Evolutionary conservation across 2,329 filamentous ascomycete species (phyloP), one percentile per base, ranked within the genome.

Genomic region (Reticulascus tulasneorum): DNA sequence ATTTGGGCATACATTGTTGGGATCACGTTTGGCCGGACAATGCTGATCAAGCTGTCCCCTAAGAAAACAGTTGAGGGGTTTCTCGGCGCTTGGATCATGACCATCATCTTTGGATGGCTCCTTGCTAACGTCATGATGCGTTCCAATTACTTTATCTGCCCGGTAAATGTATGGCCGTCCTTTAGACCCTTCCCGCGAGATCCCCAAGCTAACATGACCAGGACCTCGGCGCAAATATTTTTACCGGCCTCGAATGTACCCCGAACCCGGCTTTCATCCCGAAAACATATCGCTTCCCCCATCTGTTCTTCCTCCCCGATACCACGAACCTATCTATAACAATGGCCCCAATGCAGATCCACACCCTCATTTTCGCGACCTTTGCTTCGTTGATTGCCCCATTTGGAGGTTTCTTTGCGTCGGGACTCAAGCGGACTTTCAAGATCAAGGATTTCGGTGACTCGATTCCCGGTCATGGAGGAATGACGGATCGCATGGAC

Each of bases 401-500:
- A 4, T 98, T 98, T 54, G 93, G 93, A 38, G 93, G 93, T 20
- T 98, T 98, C 76, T 98, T 98, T 59, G 93, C 93, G 5, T 96
- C 90, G 3, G 93, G 93, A 1, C 76, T 98, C 39, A 98, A 98
- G 77, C 86, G 93, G 20, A 96, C 91, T 5, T 98, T 98, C 71
- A 97, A 98, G 70, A 94, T 98, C 74, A 98, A 98, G 74, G 93
- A 98, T 67, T 98, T 98, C 66, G 93, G 93, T 49, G 87, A 98
- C 63, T 94, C 89, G 2, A 98, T 98, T 50, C 93, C 93, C 2
- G 93, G 93, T 16, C 93, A 98, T 54, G 93, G 93, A 43, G 93
- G 93, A 50, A 97, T 98, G 68, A 98, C 93, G 12, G 93, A 98
- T 59, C 86, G 93, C 44, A 97, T 98, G 91, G 93, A 98, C 59